Evolutionary conservation across 305 asterid genomes (phyloP).

Genomic region (Fraxinus ornus): DNA sequence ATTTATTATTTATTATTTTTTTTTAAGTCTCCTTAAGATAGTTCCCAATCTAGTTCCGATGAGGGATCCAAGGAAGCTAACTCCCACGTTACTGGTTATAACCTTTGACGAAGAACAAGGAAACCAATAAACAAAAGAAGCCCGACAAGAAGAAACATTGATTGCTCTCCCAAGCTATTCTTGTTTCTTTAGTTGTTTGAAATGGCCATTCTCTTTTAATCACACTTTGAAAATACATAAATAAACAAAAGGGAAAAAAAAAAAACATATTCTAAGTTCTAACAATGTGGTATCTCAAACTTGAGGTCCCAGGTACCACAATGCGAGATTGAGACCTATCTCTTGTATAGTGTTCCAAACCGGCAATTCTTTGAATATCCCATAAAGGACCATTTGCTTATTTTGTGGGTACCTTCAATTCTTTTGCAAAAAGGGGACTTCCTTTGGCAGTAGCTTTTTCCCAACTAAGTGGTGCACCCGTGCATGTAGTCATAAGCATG

Average conservation of each 20-base stretch:
- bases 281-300: neutral
- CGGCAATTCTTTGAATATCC: neutral
- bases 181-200: no score
- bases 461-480: neutral
- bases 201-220: no score
- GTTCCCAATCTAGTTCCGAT: neutral
- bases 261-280: no score
- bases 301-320: neutral
- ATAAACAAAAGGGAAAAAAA: no score
- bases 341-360: neutral
- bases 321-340: neutral
- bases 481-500: neutral
- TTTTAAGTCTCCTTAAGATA: neutral
- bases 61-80: no score
- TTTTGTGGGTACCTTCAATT: neutral
- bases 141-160: no score
- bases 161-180: no score
- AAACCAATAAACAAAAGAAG: no score
- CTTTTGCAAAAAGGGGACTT: neutral
- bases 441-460: neutral
- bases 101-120: no score
- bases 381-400: neutral
- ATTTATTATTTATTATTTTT: no score
- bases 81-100: no score
- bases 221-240: no score